Evolutionary conservation across 768 basidiomycete species (phyloP), one percentile per base, ranked within the genome.

Genomic region (Hygrophorus russula): DNA sequence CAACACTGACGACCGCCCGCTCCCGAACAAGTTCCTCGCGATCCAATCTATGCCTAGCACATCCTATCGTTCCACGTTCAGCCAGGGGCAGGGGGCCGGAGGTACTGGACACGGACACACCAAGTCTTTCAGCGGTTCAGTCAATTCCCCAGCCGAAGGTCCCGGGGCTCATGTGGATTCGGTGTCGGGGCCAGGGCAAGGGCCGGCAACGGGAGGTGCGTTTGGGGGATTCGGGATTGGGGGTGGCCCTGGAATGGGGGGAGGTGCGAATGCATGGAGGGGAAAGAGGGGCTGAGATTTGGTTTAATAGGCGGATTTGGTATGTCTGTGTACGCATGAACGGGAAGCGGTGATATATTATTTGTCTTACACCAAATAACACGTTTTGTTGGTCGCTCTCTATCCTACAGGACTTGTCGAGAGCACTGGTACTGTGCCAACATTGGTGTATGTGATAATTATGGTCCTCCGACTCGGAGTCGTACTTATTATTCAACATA

Each of bases 1-100:
- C 51, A 89, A 92, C 56, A 85, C 79, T n/a, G 89, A 91, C 43
- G 87, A 90, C 52, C 73, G 83, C 20, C 88, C 89, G 1, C 70
- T 74, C 4, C 76, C 78, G 0, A 84, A 84, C 62, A 89, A 86
- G 57, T 92, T 89, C 64, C 63, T 91, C 19, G 73, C 80, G 7
- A 87, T 91, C 47, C 82, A 85, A 56, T 62, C 82, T 0, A 63
- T 80, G 38, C 85, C 86, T 2, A 56, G 64, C 20, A 75, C 82
- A 1, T 73, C 76, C 0, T 86, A 74, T 65, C 75, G 85, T 32
- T 65, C 82, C 0, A 71, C 74, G 9, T 86, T 87, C 65, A 27
- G 1, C 12, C 73, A 74, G 46, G 34, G 55, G 8, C 47, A 51
- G 0, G 51, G 53, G 10, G 43, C 37, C n/a, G 48, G 34, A 24